A percentile compares a stretch with the other conserved stretches of the same genome.
Conservation (phyloP, 768 basidiomycete genomes). For the Sarcodon aspratus region DNA sequence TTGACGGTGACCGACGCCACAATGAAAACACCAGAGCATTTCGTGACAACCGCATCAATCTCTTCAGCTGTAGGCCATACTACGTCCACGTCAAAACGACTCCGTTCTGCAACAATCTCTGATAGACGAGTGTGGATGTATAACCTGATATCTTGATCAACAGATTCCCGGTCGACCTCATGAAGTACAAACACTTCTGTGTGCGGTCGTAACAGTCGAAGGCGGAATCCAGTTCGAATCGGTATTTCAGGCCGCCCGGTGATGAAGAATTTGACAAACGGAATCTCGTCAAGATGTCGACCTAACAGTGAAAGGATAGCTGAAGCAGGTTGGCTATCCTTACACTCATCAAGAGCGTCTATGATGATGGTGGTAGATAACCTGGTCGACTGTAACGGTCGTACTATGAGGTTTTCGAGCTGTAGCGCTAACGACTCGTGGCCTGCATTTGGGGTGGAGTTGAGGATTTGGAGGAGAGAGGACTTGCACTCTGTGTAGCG, state of each 20-base stretch:
- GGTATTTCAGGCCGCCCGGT: background rate
- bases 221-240: background rate
- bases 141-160: background rate
- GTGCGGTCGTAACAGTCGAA: background rate
- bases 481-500: no score
- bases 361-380: slow-evolving; percentile 17
- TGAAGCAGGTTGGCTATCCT: background rate
- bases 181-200: background rate
- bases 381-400: no score
- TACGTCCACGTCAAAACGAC: background rate
- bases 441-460: no score
- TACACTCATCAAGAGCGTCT: slow-evolving; percentile 26
- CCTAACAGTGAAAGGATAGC: background rate
- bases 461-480: no score
- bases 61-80: background rate
- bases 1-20: background rate
- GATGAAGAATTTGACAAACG: background rate
- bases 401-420: no score
- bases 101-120: background rate
- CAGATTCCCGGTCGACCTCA: background rate
- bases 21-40: background rate
- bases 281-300: background rate
- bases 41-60: background rate
- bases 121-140: background rate
- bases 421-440: no score